Base-by-base conservation (phyloP, 805 yeast species). In the Metschnikowia lunata region DNA sequence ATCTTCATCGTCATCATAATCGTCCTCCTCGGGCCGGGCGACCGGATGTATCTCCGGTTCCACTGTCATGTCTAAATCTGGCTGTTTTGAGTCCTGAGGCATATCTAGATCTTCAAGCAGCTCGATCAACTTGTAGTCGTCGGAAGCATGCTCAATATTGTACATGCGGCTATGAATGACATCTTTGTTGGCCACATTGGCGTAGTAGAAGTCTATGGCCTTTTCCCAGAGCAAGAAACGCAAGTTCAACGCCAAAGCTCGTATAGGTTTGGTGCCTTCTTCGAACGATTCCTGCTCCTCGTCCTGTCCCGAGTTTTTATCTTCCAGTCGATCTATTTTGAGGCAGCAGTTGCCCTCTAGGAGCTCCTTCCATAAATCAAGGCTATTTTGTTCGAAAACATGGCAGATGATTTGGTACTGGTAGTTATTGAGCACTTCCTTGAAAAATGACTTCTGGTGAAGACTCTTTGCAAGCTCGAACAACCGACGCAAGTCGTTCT, bases 201-300 rank as follows among this genome's bases (percentile, higher is more conserved):
- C 55, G 47, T 65, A 74, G 51, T 62, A 69, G 49, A 58, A 66
- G 55, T 80, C 83, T 8, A 80, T 71, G 15, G 84, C 89, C 57
- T 78, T 80, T 54, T 85, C 90, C 79, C 87, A 85, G 23, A 85
- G 64, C 10, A 84, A 72, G 52, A 83, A 84, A 50, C 91, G 68
- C 18, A 84, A 63, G 49, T 79, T 84, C 38, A 84, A 66, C 6
- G 88, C 83, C 34, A 85, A 50, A 39, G 60, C 45, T 34, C 58
- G 58, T 18, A 66, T 48, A 26, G 69, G 61, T 15, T 54, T 57
- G 11, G 50, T 27, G 49, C 61, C 80, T 66, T 59, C 83, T 67
- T 76, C 59, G 64, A 75, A 46, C 40, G 68, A 66, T 14, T 62
- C 66, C 12, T 61, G 47, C 11, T 46, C 43, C 7, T 49, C 47